Evolutionary conservation across 257 asterid genomes (phyloP).

Genomic region (Voacanga thouarsii): DNA sequence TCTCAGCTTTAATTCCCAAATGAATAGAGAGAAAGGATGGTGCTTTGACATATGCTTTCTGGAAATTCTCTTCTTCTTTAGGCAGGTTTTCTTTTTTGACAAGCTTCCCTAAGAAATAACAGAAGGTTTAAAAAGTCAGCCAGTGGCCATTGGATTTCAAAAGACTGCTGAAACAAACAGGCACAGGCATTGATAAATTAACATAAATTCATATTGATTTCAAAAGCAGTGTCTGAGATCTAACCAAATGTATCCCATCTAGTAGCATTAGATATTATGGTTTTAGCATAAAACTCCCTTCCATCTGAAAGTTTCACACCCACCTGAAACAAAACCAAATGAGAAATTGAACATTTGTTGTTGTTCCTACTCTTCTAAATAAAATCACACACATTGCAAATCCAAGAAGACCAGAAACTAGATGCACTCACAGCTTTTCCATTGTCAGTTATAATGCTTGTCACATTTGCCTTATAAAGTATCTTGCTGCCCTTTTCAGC

Average conservation of each 20-base stretch:
- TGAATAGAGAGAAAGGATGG: constrained; percentile 97
- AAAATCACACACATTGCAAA: constrained; percentile 1
- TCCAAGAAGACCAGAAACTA: constrained; percentile 12
- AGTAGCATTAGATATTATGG: constrained; percentile 89
- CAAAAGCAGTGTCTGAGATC: constrained; percentile 24
- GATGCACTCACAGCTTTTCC: constrained; percentile 78
- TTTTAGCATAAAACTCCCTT: constrained; percentile 74
- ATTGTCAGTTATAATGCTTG: constrained; percentile 57
- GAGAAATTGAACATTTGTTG: not conserved
- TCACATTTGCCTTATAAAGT: constrained; percentile 79
- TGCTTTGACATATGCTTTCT: constrained; percentile 88
- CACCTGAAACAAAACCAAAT: constrained; percentile 44
- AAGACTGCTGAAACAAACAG: constrained; percentile 7
- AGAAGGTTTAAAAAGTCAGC: constrained; percentile 12
- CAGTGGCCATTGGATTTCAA: not conserved
- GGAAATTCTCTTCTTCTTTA: constrained; percentile 86
- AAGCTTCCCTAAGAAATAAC: constrained; percentile 61
- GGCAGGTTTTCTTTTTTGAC: constrained; percentile 72
- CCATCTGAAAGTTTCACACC: constrained; percentile 94
- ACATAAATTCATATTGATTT: not conserved
- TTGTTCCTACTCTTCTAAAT: not conserved
- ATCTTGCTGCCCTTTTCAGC: constrained; percentile 68
- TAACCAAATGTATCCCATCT: constrained; percentile 99
- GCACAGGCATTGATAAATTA: not conserved
- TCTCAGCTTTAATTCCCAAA: constrained; percentile 84